Evolutionary conservation across 192 early-diverging fungal genomes (phyloP).

Genomic region (Linnemannia elongata): DNA sequence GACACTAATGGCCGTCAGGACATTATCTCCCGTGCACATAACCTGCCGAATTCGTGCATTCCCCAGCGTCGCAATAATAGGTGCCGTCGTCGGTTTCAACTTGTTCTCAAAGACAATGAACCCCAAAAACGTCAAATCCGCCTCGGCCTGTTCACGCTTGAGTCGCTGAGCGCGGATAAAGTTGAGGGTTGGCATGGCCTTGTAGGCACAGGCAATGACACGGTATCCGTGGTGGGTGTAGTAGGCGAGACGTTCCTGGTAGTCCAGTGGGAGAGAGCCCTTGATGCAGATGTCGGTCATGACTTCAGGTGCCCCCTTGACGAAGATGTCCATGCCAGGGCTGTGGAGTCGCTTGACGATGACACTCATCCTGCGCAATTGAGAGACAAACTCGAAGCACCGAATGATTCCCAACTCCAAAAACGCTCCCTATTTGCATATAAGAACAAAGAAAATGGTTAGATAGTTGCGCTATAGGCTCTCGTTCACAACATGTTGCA

Average conservation of each 20-base stretch:
- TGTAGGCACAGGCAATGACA: constrained; percentile 94
- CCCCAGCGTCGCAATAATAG: constrained; percentile 82
- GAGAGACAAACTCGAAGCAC: constrained; percentile 94
- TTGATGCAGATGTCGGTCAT: constrained; percentile 90
- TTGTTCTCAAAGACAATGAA: constrained; percentile 99
- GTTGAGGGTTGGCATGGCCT: constrained; percentile 74
- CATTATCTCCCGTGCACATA: constrained; percentile 99
- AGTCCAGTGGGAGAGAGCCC: constrained; percentile 89
- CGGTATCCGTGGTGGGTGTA: constrained; percentile 98
- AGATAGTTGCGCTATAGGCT: neutral
- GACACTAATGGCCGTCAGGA: constrained; percentile 95
- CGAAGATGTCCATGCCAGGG: constrained; percentile 84
- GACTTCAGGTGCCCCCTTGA: constrained; percentile 98
- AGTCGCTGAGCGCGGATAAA: constrained; percentile 85
- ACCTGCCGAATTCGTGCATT: constrained; percentile 92
- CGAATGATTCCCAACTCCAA: constrained; percentile 85
- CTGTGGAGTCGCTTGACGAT: constrained; percentile 81
- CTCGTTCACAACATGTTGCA: too few relatives aligned
- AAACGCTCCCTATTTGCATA: constrained; percentile 22
- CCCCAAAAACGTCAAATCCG: constrained; percentile 89
- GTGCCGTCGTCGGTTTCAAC: constrained; percentile 88
- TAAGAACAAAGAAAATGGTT: neutral
- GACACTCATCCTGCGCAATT: constrained; percentile 93
- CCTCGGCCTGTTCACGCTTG: constrained; percentile 89
- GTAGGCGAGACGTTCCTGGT: constrained; percentile 80